Base-by-base conservation (phyloP, 768 basidiomycete genomes). In the Lactarius vividus region DNA sequence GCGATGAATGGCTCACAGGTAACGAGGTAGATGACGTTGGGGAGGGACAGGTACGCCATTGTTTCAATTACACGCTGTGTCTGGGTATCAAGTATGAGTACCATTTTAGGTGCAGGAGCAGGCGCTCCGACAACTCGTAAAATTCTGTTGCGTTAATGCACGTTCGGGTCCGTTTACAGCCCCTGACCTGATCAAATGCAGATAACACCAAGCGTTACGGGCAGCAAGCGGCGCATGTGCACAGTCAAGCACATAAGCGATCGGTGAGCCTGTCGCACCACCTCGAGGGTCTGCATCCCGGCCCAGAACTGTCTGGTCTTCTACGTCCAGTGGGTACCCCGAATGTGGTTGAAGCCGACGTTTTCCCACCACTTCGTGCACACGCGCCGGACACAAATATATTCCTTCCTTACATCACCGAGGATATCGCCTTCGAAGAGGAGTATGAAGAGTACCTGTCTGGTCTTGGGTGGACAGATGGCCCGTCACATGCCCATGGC, bases 1-100 rank as follows among this genome's bases (percentile, higher is more conserved):
- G 96, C 23, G 97, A 99, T 75, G 97, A 98, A 73, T 99, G 97
- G 97, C 82, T 99, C 49, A 91, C 94, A 15, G 93, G 93, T 0
- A 88, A 87, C 16, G 96, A 98, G 75, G 88, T 92, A 11, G 96
- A 98, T 69, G 92, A 92, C 69, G 90, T 88, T 60, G 80, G 88
- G n/a, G 96, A 96, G 72, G 94, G 96, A 35, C 86, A 93, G 79
- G 94, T 94, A 70, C 70, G 79, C 71, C 57, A n/a, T 61, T 16
- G 18, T 52, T 59, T 42, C 35, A 29, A 33, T 69, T 64, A 44
- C 68, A 42, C 39, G 23, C 31, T 54, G 61, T 26, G 59, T 58
- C 37, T 23, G 8, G 8, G 35, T 63, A 35, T 62, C 49, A 55
- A 56, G 54, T 64, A 39, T 31, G 57, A 29, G 44, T 49, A 61